phyloP scores from a whole-genome alignment of 202 grass and related monocot genomes.

The Zizania palustris region DNA sequence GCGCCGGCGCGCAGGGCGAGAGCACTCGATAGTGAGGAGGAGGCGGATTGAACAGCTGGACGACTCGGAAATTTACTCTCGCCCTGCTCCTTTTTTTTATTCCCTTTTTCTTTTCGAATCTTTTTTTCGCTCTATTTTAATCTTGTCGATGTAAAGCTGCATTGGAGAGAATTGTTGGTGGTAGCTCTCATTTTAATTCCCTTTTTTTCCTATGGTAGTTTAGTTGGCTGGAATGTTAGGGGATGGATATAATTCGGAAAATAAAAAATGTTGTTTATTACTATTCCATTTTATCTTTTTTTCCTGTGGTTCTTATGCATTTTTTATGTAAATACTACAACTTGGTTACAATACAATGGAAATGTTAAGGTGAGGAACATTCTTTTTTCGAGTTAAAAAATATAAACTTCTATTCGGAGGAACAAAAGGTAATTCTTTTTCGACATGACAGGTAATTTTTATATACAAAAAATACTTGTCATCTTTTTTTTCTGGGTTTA shows the following conservation, averaged over 20 bases:
- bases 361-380: no score
- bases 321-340: background rate
- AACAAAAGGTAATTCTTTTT: no score
- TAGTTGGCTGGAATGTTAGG: slow-evolving; percentile 38
- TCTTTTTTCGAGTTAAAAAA: no score
- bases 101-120: background rate
- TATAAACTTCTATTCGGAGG: no score
- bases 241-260: slow-evolving; percentile 47
- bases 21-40: background rate
- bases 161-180: slow-evolving; percentile 32
- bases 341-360: no score
- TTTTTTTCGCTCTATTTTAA: slow-evolving; percentile 46
- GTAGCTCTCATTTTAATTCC: slow-evolving; percentile 44
- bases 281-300: background rate
- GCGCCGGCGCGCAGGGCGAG: no score
- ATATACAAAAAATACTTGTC: no score
- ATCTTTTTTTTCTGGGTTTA: background rate
- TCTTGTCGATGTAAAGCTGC: slow-evolving; percentile 47
- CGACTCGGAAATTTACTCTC: slow-evolving; percentile 32
- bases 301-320: background rate
- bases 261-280: slow-evolving; percentile 38
- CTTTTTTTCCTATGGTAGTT: slow-evolving; percentile 26
- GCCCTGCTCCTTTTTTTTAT: slow-evolving; percentile 1
- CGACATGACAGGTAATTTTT: no score
- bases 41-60: slow-evolving; percentile 31